Evolutionary conservation across 2,329 filamentous ascomycete genomes (phyloP).

Genomic region (Cercospora sp.): DNA sequence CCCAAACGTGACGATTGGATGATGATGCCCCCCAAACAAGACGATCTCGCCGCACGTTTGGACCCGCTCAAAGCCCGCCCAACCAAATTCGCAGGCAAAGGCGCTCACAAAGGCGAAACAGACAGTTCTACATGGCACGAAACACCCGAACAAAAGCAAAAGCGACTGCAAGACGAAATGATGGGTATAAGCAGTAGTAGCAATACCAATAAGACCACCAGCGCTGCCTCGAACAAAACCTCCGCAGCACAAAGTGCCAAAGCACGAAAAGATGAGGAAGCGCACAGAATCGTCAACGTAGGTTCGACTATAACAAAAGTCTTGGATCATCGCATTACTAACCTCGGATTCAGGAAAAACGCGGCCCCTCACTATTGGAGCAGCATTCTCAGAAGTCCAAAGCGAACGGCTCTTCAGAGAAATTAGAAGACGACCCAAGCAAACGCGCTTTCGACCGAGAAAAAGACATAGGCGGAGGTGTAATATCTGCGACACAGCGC

Average conservation of each 20-base stretch:
- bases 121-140: constrained; percentile 77
- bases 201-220: constrained; percentile 35
- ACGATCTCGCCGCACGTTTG: constrained; percentile 59
- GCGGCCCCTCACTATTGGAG: constrained; percentile 50
- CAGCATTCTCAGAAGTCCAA: constrained; percentile 49
- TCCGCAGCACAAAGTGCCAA: constrained; percentile 17
- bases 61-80: constrained; percentile 83
- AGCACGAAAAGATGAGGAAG: constrained; percentile 22
- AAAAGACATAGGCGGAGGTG: constrained; percentile 85
- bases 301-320: background rate
- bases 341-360: constrained; percentile 43
- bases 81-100: constrained; percentile 75
- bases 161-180: constrained; percentile 76
- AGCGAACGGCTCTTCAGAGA: constrained; percentile 52
- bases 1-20: constrained; percentile 72
- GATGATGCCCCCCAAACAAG: constrained; percentile 53
- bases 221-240: constrained; percentile 18
- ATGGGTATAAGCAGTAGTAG: constrained; percentile 63
- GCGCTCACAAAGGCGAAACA: constrained; percentile 47
- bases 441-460: constrained; percentile 84
- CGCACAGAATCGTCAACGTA: constrained; percentile 34
- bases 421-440: constrained; percentile 77
- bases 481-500: constrained; percentile 67
- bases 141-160: constrained; percentile 83
- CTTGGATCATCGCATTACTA: background rate